These are phyloP conservation scores for Leccinum boreale DNA, from an alignment of 768 basidiomycete genomes.

Conservation along the genomic window DNA sequence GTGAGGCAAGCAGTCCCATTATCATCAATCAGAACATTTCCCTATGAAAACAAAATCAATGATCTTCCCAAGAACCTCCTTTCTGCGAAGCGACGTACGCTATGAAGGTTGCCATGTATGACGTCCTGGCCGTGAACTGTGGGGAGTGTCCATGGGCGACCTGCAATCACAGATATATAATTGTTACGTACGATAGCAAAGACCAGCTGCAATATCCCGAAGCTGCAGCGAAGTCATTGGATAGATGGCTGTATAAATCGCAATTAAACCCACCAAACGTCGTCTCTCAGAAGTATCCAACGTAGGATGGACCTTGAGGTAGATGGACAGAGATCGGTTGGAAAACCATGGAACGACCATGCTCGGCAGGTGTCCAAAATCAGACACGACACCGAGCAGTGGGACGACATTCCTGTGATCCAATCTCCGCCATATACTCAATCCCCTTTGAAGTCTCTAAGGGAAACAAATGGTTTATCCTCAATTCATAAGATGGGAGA, in stretches of 20 bases:
- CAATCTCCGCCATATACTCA: slow-evolving; percentile 17
- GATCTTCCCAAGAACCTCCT: background rate
- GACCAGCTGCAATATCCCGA: slow-evolving; percentile 21
- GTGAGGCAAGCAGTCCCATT: slow-evolving; percentile 41
- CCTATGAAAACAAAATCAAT: slow-evolving; percentile 11
- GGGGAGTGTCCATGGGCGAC: background rate
- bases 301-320: slow-evolving; percentile 7
- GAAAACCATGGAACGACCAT: slow-evolving; percentile 33
- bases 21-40: slow-evolving; percentile 43
- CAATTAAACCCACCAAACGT: slow-evolving; percentile 11
- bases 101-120: slow-evolving; percentile 37
- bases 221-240: slow-evolving; percentile 10
- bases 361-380: slow-evolving; percentile 29
- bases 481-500: background rate
- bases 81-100: slow-evolving; percentile 16
- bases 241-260: background rate
- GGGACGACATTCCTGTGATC: slow-evolving; percentile 29
- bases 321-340: slow-evolving; percentile 25
- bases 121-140: slow-evolving; percentile 26
- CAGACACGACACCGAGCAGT: slow-evolving; percentile 26
- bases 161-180: background rate
- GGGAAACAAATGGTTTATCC: background rate
- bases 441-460: slow-evolving; percentile 30
- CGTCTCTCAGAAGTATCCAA: background rate
- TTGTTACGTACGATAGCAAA: slow-evolving; percentile 22